Base-by-base conservation (phyloP, 257 asterid species). In the Misopates orontium region DNA sequence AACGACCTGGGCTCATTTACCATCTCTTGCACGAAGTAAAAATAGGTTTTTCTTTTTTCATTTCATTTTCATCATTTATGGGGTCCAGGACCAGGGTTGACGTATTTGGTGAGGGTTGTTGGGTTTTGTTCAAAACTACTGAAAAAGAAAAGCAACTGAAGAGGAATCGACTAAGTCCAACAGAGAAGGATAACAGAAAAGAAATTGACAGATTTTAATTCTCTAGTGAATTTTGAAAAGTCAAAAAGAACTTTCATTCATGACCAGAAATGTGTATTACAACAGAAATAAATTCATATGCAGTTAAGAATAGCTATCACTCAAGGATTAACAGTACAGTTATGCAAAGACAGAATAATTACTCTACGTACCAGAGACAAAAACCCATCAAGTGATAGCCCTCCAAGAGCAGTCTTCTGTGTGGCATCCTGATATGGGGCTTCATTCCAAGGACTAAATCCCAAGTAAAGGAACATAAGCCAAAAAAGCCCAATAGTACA, bases 361-460 rank as follows among this genome's bases (percentile, higher is more conserved):
- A 45, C 17, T 24, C 40, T 44, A 78, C 86, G 45, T 28, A 94
- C 99, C 96, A 82, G 77, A 5, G 97, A 86, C 59, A 94, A 77
- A 77, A 94, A 94, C 39, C 91, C 92, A 79, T 90, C 95, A 23
- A 86, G 73, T 51, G 96, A 78, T 57, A 94, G 82, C 64, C 96
- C 95, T 57, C 95, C 95, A 64, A 90, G 86, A 62, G 92, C 95
- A 53, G 90, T 87, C 83, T 78, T 94, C 76, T 87, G 89, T 1
- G 89, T 92, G 45, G 96, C 95, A 51, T 90, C 89, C 73, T 72
- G 85, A 55, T 88, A 90, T 60, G 96, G 99, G 64, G 91, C 89
- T 80, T 81, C 96, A 76, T 60, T 83, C 94, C 95, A 93, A 22
- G 97, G 99, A 73, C 97, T 93, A 83, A 56, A 64, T 48, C 77